Conservation (phyloP, 495 filamentous ascomycete species). For the Apiosordaria backusii region DNA sequence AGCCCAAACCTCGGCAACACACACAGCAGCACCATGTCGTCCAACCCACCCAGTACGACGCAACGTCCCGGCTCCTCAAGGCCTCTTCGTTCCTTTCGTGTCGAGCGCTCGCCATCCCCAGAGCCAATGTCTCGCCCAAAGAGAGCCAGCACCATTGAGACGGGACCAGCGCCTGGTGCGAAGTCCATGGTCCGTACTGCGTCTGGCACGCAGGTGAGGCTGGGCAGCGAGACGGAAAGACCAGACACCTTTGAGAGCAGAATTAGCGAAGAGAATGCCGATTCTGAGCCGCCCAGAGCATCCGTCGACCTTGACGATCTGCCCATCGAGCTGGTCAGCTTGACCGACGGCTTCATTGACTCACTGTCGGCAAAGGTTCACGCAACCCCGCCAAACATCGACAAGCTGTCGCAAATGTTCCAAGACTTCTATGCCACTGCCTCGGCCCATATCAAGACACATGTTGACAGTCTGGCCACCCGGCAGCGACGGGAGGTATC, state of each 20-base stretch:
- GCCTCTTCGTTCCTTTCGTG: slow-evolving; percentile 28
- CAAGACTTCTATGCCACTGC: slow-evolving; percentile 91
- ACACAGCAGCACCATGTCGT: slow-evolving; percentile 24
- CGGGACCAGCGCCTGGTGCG: slow-evolving; percentile 39
- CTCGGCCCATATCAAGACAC: slow-evolving; percentile 77
- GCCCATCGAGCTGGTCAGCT: slow-evolving; percentile 84
- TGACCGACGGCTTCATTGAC: slow-evolving; percentile 93
- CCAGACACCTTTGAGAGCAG: slow-evolving; percentile 52
- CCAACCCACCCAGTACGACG: slow-evolving; percentile 17
- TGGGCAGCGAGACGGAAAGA: slow-evolving; percentile 20
- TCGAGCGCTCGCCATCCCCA: slow-evolving; percentile 23
- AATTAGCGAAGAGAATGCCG: slow-evolving; percentile 46
- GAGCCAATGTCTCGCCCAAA: slow-evolving; percentile 38
- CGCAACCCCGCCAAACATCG: slow-evolving; percentile 75
- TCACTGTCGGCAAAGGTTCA: slow-evolving; percentile 85
- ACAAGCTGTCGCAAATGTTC: slow-evolving; percentile 79
- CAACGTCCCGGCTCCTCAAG: slow-evolving; percentile 24
- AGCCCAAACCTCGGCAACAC: slow-evolving; percentile 11
- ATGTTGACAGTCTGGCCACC: slow-evolving; percentile 77
- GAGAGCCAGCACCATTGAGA: slow-evolving; percentile 62
- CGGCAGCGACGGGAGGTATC: slow-evolving; percentile 61
- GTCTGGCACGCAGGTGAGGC: slow-evolving; percentile 26
- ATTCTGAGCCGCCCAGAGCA: slow-evolving; percentile 47
- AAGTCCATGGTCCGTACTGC: slow-evolving; percentile 31
- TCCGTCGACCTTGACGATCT: slow-evolving; percentile 76